Percentiles rank a stretch among this genome's conserved stretches.
Evolutionary conservation across 2,329 filamentous ascomycete species (phyloP).

Genomic region (Amauroascus verrucosus): DNA sequence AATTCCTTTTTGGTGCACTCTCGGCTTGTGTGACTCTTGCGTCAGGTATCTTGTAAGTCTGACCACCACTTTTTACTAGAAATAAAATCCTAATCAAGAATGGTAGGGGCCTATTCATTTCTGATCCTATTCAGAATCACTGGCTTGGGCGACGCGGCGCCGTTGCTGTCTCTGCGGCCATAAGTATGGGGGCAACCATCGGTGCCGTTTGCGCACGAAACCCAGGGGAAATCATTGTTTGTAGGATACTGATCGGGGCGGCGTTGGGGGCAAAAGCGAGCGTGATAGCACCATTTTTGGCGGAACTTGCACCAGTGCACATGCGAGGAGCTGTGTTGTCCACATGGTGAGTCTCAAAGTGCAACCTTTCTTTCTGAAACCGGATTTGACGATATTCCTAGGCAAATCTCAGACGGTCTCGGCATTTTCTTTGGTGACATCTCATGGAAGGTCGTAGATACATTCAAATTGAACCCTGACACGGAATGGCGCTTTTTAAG

Average conservation of each 20-base stretch:
- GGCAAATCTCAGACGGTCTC: conserved; percentile 9
- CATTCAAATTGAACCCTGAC: neutral
- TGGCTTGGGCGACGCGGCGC: conserved; percentile 11
- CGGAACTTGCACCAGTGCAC: conserved; percentile 9
- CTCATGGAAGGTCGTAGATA: conserved; percentile 5
- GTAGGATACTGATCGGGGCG: conserved; percentile 5
- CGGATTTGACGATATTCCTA: neutral
- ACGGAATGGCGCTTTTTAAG: conserved; percentile 9
- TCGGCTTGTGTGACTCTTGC: conserved; percentile 6
- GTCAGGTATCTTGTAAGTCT: conserved; percentile 7
- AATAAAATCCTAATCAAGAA: neutral
- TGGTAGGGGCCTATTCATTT: conserved; percentile 6
- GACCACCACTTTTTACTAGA: neutral
- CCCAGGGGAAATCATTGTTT: conserved; percentile 2
- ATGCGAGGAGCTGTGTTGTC: conserved; percentile 9
- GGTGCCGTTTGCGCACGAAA: conserved; percentile 4
- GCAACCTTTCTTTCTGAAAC: neutral
- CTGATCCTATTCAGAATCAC: conserved; percentile 12
- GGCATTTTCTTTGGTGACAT: conserved; percentile 9
- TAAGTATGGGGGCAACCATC: conserved; percentile 10
- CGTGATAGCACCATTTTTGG: conserved; percentile 9
- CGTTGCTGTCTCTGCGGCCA: conserved; percentile 1
- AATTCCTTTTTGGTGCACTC: conserved; percentile 1
- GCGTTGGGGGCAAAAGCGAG: conserved; percentile 9
- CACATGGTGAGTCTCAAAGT: conserved; percentile 4